Base-by-base conservation (phyloP, 225 moss, liverwort and hornwort species). In the Sphagnum tenellum region DNA sequence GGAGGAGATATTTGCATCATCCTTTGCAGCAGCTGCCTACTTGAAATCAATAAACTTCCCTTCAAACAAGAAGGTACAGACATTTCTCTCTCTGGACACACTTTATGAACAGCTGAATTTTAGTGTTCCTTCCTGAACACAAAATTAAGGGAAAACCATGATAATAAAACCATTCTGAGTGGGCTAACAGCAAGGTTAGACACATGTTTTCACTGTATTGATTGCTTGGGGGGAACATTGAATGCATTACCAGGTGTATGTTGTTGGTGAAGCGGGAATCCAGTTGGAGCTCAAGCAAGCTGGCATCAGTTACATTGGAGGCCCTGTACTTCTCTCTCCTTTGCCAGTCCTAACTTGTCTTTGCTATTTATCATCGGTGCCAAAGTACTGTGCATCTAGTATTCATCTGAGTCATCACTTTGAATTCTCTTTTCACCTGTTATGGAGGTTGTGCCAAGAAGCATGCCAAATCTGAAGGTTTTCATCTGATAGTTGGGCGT, bases 1-100 rank as follows among this genome's bases (percentile, higher is more conserved):
- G 96, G 96, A 98, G 64, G 96, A 98, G 66, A 89, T 92, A 8
- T 92, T 98, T 72, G 86, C 96, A 10, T 98, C 96, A 4, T 92
- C 92, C 12, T 98, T 90, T 70, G 96, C 96, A 53, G 92, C 89
- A 60, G 90, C 90, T 5, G 88, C 89, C 6, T 98, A 98, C 64
- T 79, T 98, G 70, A 85, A 81, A 56, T 90, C 90, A 5, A 90
- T 98, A 70, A 85, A 83, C 66, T 98, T 98, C 64, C 90, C 92
- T 60, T 56, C 87, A 9, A 78, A 92, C 64, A 89, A 98, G 71
- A 92, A 98, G 92, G 96, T 96, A 61, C 55, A 45, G 55, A 50
- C 58, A 29, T 56, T 5, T 5, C 29, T 29, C 29, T 29, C 29
- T 29, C 29, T 29, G 29, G 29, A 29, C 29, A 29, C 29, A 29